These are phyloP conservation scores for Malus domestica DNA, from an alignment of 306 rosid species.

Conservation along the genomic window ASM211411v1 NC_041799.1:11808001-11808500, in stretches of 20 bases:
- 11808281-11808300: not conserved
- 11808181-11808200: not conserved
- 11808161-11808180: not conserved
- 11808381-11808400: not conserved
- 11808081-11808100: not conserved
- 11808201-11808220: not conserved
- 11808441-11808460: not conserved
- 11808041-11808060: too few relatives aligned
- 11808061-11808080: not conserved
- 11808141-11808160: not conserved
- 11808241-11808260: conserved; percentile 41
- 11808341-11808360: conserved; percentile 15
- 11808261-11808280: conserved; percentile 71
- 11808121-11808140: not conserved
- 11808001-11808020: too few relatives aligned
- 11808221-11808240: conserved; percentile 4
- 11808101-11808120: too few relatives aligned
- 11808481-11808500: not conserved
- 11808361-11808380: not conserved
- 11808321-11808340: conserved; percentile 39
- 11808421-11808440: not conserved
- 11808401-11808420: not conserved
- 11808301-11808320: conserved; percentile 18
- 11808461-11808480: not conserved
- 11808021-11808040: too few relatives aligned